Conservation (phyloP, 345 rosid genomes). For the Hibiscus syriacus region DNA sequence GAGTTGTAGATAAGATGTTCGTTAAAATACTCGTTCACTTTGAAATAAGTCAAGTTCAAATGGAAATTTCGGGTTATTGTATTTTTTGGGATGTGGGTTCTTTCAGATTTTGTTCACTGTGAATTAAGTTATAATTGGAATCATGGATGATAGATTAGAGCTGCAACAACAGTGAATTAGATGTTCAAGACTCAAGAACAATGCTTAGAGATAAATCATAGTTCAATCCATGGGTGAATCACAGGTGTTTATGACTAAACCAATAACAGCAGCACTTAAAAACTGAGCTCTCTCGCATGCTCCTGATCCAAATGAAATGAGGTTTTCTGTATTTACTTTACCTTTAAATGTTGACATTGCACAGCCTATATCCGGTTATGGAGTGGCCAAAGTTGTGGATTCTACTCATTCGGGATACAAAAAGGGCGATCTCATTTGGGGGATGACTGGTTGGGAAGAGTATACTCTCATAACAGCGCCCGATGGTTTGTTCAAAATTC, state of each 20-base stretch:
- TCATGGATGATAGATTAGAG: not conserved
- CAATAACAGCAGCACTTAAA: too few relatives aligned
- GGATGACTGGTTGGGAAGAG: conserved; percentile 59
- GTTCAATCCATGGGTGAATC: too few relatives aligned
- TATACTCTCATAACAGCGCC: conserved; percentile 35
- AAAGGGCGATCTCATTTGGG: conserved; percentile 51
- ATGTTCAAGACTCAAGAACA: not conserved
- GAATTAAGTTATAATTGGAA: not conserved
- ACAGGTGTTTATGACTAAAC: too few relatives aligned
- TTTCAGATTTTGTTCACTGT: not conserved
- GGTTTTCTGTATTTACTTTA: not conserved
- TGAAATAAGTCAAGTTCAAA: too few relatives aligned
- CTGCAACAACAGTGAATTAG: too few relatives aligned
- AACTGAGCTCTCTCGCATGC: too few relatives aligned
- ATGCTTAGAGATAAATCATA: not conserved
- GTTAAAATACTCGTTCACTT: too few relatives aligned
- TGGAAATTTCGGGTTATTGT: not conserved
- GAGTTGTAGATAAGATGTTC: not conserved
- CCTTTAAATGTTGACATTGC: not conserved
- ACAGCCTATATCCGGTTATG: conserved; percentile 49
- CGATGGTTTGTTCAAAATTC: conserved; percentile 37
- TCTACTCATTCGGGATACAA: conserved; percentile 45
- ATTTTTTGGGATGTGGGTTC: not conserved
- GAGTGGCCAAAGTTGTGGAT: conserved; percentile 52
- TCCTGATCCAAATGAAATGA: too few relatives aligned